Evolutionary conservation across 1,284 basidiomycete species (phyloP).

Genomic region (Thecaphora thlaspeos): DNA sequence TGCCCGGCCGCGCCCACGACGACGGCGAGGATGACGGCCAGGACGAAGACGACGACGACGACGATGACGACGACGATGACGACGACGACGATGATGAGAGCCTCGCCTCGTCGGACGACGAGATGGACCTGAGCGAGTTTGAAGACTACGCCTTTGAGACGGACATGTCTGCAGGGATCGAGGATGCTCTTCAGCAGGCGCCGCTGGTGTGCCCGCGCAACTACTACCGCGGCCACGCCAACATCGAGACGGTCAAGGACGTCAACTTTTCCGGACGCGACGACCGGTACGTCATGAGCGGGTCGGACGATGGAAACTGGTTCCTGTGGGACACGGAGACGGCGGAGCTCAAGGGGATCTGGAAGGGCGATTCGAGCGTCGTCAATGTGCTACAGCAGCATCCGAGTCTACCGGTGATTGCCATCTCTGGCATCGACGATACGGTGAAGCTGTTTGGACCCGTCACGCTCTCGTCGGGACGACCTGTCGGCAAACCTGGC

Average conservation of each 20-base stretch:
- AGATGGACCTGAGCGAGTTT: too few species aligned
- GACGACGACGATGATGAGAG: constrained; percentile 1
- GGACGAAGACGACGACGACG: constrained; percentile 4
- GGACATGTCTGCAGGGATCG: constrained; percentile 6
- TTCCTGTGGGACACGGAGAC: constrained; percentile 64
- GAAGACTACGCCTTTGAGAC: constrained; percentile 26
- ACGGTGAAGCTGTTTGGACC: constrained; percentile 83
- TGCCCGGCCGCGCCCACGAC: too few species aligned
- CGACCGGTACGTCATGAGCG: constrained; percentile 79
- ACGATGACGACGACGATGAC: background rate
- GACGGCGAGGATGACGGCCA: background rate
- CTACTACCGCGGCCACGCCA: constrained; percentile 73
- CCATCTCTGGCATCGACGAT: constrained; percentile 83
- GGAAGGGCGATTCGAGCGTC: constrained; percentile 33
- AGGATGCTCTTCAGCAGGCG: too few species aligned
- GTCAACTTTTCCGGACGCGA: constrained; percentile 78
- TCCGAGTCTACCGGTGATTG: constrained; percentile 74
- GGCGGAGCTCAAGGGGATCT: constrained; percentile 31
- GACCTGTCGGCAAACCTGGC: background rate
- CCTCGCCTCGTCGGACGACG: background rate
- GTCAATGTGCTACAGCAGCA: constrained; percentile 85
- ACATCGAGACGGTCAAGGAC: constrained; percentile 85
- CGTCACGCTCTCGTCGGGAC: constrained; percentile 12
- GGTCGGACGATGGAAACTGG: constrained; percentile 76
- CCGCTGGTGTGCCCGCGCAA: constrained; percentile 69